Percentiles rank a stretch among this genome's conserved stretches.
Evolutionary conservation across 148 eudicot genomes (phyloP).

Genomic region (Cornus florida): DNA sequence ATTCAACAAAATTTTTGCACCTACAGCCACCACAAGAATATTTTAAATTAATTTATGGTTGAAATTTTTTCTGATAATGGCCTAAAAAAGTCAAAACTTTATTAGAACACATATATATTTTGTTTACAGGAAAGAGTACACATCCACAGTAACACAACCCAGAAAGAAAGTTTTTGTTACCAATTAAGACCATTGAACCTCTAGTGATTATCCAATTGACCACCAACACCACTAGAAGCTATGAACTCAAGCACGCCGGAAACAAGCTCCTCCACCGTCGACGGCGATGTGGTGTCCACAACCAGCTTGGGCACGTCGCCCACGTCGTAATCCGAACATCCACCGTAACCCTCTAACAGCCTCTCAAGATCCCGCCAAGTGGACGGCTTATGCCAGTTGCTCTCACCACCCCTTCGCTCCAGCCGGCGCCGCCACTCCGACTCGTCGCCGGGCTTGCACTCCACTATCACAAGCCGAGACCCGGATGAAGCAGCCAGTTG

Average conservation of each 20-base stretch:
- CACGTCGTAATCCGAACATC: conserved; percentile 68
- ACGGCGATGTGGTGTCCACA: conserved; percentile 58
- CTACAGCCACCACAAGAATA: too few relatives aligned
- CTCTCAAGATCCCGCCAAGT: conserved; percentile 68
- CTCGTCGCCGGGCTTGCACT: conserved; percentile 25
- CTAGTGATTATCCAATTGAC: background rate
- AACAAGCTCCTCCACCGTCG: conserved; percentile 30
- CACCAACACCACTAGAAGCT: background rate
- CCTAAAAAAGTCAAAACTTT: too few relatives aligned
- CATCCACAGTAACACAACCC: too few relatives aligned
- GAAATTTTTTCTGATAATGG: too few relatives aligned
- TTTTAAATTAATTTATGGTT: too few relatives aligned
- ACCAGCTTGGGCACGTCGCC: conserved; percentile 60
- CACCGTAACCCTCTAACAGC: conserved; percentile 54
- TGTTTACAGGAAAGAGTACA: too few relatives aligned
- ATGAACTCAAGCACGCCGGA: conserved; percentile 40
- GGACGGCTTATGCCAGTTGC: conserved; percentile 67
- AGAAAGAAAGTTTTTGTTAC: too few relatives aligned
- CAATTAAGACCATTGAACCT: background rate
- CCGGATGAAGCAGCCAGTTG: conserved; percentile 32
- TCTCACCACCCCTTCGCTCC: conserved; percentile 23
- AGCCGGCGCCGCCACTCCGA: conserved; percentile 47
- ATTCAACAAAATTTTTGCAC: too few relatives aligned
- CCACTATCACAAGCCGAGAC: conserved; percentile 22
- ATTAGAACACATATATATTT: too few relatives aligned